Base-by-base conservation (phyloP, 805 yeast genomes). In the Yarrowia hollandica region DNA sequence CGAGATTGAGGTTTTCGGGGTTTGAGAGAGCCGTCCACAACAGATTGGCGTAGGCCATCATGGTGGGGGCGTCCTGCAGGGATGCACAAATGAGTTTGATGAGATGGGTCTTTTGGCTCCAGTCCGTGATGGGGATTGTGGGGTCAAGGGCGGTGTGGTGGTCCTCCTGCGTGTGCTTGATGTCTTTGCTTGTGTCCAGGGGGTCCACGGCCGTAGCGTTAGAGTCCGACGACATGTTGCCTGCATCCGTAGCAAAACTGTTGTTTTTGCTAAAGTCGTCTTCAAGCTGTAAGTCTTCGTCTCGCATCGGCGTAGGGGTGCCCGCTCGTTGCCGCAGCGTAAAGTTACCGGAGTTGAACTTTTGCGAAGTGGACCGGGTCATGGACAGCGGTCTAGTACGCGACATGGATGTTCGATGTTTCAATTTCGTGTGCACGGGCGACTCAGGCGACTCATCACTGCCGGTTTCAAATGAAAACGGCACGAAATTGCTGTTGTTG, bases 51-150 rank as follows among this genome's bases (percentile, higher is more conserved):
- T 52, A 52, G 5, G 44, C 44, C 58, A 35, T 25, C 44, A 37
- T 52, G 11, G 58, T 52, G 11, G 58, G 58, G 8, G 58, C 58
- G 14, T 52, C 58, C 8, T 52, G 42, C 19, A 52, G 21, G 4
- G 42, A 26, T 16, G 58, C 58, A 35, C 42, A 52, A 9, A 52
- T 23, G 11, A 52, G 44, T 14, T 52, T 52, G 28, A 35, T 12
- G n/a, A 52, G 42, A 12, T 35, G 58, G 10, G 58, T 26, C 26
- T 52, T 52, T 12, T 52, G 58, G 34, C 44, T 26, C 58, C 58
- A 52, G 38, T 52, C 58, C 11, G 58, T 52, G 44, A 52, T 52
- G 42, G 58, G 55, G 19, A 48, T 48, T 31, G 55, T 48, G 6
- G 39, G 38, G 22, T 31, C 39, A 6, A 48, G 25, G 50, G 8